Base-by-base conservation (phyloP, 2,329 filamentous ascomycete genomes). In the Colletotrichum sublineola region DNA sequence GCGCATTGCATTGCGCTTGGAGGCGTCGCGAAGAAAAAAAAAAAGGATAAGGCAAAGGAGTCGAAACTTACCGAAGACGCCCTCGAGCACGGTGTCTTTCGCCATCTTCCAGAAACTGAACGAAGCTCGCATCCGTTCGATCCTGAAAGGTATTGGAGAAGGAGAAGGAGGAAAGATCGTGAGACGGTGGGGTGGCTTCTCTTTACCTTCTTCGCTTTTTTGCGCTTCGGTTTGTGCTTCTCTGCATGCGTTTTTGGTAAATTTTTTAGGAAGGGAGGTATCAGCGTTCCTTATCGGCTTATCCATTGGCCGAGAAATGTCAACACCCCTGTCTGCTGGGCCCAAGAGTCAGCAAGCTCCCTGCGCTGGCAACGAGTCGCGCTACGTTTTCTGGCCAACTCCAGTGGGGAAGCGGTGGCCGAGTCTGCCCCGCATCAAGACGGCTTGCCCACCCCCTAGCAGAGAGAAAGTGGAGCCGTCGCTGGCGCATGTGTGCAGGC, bases 31-130 rank as follows among this genome's bases (percentile, higher is more conserved):
- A 56, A 38, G 40, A 60, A 38, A 15, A n/a, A 42, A 64, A 33
- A 12, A n/a, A 44, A 61, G 57, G 53, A 74, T 50, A 31, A 74
- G 55, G 71, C 44, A 38, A 52, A n/a, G 24, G n/a, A 53, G 50
- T 60, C 18, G 46, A 61, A 44, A 80, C 83, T 71, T 84, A 90
- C 88, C 88, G 77, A 90, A 89, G 76, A 89, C 84, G 81, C 88
- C 88, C 77, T 90, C 88, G 67, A 88, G 81, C 77, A 87, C 82
- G 75, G 83, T 82, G 75, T 86, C 83, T 75, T 85, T 82, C 72
- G 87, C 87, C 88, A 90, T 90, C 79, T 81, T 89, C 75, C 81
- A 76, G 67, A 84, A 56, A 42, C 79, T 60, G 58, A 71, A 76
- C 63, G 67, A 58, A n/a, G 74, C 20, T 73, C 74, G 79, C 82